Base-by-base conservation (phyloP, 1,284 basidiomycete genomes). In the Irpex rosettiformis region DNA sequence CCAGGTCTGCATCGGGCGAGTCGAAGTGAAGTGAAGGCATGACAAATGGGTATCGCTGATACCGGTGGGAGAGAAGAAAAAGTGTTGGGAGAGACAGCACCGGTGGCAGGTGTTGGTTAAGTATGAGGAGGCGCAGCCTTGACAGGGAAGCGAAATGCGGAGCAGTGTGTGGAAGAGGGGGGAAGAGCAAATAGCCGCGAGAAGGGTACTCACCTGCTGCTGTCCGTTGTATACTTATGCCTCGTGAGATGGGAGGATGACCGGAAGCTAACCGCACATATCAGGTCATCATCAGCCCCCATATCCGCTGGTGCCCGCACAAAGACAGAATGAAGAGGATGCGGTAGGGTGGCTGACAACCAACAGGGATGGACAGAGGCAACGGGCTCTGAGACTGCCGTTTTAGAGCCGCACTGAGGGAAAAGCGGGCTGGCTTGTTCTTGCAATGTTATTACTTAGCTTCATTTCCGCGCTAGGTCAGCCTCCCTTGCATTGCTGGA, bases 1-100 rank as follows among this genome's bases (percentile, higher is more conserved):
- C 68, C 60, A 84, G 63, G 66, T 88, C 86, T 13, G 84, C 78
- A 62, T 84, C 83, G 29, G 48, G 53, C 3, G 57, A 47, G 62
- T 60, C 64, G 68, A 62, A 54, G 47, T 18, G 28, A 18, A 21
- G 52, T 13, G 58, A 57, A 45, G 52, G 42, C 30, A 27, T 56
- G 16, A 37, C 40, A 42, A 13, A 51, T 24, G 24, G 48, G 48
- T 51, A 51, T 51, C 48, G 27, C 48, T 16, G 48, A 51, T 51
- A 51, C 48, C 48, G 11, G 25, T 51, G 48, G 25, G 25, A 16
- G 24, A 51, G 18, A 25, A 25, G 16, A 21, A 21, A 25, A 47
- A 21, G 21, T 13, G 24, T 11, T 47, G 11, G 45, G 16, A 47
- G 21, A 25, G 16, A 47, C 45, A 47, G 21, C 27, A 27, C 40